phyloP scores from a whole-genome alignment of 495 filamentous ascomycete genomes.

The Talaromyces wortmannii region DNA sequence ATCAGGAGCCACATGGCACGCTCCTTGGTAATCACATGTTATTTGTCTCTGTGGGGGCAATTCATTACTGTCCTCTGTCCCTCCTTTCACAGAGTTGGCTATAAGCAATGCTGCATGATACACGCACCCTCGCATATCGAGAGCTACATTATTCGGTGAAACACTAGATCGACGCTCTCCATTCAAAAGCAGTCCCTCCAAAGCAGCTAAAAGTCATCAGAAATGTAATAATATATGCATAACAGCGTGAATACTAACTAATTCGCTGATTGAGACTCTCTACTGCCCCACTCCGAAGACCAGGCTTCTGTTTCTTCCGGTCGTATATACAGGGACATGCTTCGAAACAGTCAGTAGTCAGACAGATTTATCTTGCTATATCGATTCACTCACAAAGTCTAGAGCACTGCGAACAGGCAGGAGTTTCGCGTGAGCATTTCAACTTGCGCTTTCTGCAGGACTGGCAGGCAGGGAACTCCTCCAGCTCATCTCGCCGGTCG shows the following conservation, averaged over 20 bases:
- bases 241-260: constrained; percentile 1
- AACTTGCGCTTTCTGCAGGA: constrained; percentile 16
- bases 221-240: neutral
- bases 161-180: neutral
- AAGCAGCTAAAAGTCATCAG: neutral
- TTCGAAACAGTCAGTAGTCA: neutral
- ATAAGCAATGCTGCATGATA: neutral
- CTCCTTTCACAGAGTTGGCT: neutral
- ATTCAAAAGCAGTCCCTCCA: neutral
- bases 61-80: neutral
- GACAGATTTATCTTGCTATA: neutral
- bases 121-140: neutral
- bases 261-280: constrained; percentile 17
- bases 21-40: neutral
- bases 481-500: neutral
- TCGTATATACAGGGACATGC: constrained; percentile 13
- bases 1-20: neutral
- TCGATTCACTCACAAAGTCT: neutral
- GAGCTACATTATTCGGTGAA: neutral
- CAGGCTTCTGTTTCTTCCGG: constrained; percentile 14
- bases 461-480: constrained; percentile 8
- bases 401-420: constrained; percentile 8
- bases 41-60: neutral
- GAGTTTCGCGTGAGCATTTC: constrained; percentile 14
- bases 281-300: constrained; percentile 16